These are phyloP conservation scores for Xylaria sp. DNA, from an alignment of 2,329 filamentous ascomycete genomes.

Conservation along the genomic window DNA sequence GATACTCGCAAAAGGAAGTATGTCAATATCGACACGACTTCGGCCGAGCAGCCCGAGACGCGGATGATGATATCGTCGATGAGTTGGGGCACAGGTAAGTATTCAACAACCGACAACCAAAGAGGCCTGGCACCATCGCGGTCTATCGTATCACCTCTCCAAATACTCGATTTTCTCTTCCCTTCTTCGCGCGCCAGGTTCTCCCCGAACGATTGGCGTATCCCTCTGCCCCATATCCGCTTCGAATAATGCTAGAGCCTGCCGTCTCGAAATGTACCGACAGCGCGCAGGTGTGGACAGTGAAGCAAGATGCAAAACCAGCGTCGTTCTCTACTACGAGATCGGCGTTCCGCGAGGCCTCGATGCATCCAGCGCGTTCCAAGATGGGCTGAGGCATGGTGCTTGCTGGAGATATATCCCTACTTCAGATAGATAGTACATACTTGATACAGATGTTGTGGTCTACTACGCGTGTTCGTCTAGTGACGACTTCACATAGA, in stretches of 20 bases:
- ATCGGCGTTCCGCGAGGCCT: conserved; percentile 28
- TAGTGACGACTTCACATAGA: not conserved
- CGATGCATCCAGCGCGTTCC: conserved; percentile 22
- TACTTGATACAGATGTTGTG: not conserved
- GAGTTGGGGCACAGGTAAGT: too few species aligned
- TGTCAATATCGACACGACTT: too few species aligned
- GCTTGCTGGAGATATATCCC: conserved; percentile 35
- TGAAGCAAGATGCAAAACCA: conserved; percentile 63
- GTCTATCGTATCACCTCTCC: too few species aligned
- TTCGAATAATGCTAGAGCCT: conserved; percentile 70
- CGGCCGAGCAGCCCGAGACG: too few species aligned
- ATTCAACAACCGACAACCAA: too few species aligned
- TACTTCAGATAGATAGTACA: not conserved
- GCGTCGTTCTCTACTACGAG: conserved; percentile 22
- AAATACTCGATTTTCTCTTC: too few species aligned
- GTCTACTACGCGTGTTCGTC: not conserved
- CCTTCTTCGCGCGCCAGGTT: too few species aligned
- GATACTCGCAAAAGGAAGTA: too few species aligned
- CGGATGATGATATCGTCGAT: too few species aligned
- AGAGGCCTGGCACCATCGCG: too few species aligned
- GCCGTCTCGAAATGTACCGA: conserved; percentile 55
- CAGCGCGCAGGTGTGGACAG: conserved; percentile 69
- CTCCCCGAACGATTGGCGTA: too few species aligned
- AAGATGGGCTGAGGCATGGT: conserved; percentile 33
- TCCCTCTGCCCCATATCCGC: conserved; percentile 43